Evolutionary conservation across 257 asterid species (phyloP).

Genomic region (Solanum corneliomulleri): DNA sequence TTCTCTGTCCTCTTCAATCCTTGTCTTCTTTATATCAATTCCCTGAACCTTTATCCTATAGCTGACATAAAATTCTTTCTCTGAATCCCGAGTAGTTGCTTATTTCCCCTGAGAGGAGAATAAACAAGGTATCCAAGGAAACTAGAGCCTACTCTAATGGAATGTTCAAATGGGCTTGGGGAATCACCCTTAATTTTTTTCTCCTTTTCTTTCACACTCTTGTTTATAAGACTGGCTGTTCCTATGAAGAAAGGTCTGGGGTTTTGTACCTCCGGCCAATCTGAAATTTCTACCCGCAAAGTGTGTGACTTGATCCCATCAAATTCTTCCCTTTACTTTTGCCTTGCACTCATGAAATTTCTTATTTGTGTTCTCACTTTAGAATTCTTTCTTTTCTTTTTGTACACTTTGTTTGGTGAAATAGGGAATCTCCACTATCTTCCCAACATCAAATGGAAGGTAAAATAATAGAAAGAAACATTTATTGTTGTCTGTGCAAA

Average conservation of each 20-base stretch:
- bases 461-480: not conserved
- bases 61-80: not conserved
- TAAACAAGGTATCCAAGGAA: not conserved
- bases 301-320: not conserved
- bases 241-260: not conserved
- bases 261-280: not conserved
- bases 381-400: conserved; percentile 1
- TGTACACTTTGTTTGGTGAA: not conserved
- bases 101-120: not conserved
- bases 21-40: not conserved
- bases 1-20: not conserved
- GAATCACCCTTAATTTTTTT: not conserved
- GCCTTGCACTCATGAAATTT: not conserved
- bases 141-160: not conserved
- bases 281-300: not conserved
- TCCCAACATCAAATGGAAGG: not conserved
- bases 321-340: not conserved
- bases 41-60: not conserved
- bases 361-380: not conserved
- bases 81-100: not conserved
- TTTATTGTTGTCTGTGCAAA: not conserved
- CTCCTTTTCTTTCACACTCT: not conserved
- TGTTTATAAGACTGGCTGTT: not conserved
- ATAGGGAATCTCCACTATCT: not conserved
- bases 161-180: not conserved